These are phyloP conservation scores for Scheffersomyces illinoinensis DNA, from an alignment of 1,139 yeast species.

Conservation along the genomic window DNA sequence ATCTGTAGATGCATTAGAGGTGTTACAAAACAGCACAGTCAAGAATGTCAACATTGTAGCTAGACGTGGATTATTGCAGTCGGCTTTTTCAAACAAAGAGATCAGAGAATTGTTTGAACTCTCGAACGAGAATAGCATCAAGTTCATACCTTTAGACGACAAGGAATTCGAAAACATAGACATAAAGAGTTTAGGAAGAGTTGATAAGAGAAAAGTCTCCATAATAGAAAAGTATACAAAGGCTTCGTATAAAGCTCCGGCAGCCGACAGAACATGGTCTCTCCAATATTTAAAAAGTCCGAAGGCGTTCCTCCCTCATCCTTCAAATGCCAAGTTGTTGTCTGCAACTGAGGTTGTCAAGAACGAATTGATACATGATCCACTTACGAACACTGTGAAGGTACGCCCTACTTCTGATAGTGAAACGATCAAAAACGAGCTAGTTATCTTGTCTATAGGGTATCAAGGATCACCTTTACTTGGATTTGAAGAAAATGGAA, in stretches of 20 bases:
- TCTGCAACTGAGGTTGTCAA: conserved; percentile 50
- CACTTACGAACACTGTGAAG: conserved; percentile 30
- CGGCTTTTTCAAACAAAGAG: conserved; percentile 93
- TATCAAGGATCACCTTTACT: conserved; percentile 67
- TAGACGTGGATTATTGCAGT: conserved; percentile 77
- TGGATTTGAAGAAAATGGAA: conserved; percentile 54
- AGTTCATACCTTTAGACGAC: conserved; percentile 54
- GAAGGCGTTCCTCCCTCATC: conserved; percentile 43
- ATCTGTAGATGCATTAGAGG: conserved; percentile 56
- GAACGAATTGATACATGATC: conserved; percentile 41
- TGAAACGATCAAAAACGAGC: conserved; percentile 50
- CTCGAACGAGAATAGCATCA: conserved; percentile 48
- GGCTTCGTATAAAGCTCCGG: conserved; percentile 16
- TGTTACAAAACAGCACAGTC: conserved; percentile 54
- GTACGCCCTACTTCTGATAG: conserved; percentile 45
- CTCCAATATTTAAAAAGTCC: conserved; percentile 75
- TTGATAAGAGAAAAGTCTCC: conserved; percentile 66
- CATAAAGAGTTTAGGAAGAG: conserved; percentile 54
- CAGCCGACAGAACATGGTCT: conserved; percentile 55
- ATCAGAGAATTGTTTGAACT: conserved; percentile 79
- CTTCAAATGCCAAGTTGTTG: conserved; percentile 30
- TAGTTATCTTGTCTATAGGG: conserved; percentile 84
- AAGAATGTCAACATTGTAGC: conserved; percentile 73
- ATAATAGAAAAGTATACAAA: conserved; percentile 56
- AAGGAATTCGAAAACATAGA: conserved; percentile 43